phyloP scores from a whole-genome alignment of 1,284 basidiomycete genomes.

The Cutaneotrichosporon sp. region DNA sequence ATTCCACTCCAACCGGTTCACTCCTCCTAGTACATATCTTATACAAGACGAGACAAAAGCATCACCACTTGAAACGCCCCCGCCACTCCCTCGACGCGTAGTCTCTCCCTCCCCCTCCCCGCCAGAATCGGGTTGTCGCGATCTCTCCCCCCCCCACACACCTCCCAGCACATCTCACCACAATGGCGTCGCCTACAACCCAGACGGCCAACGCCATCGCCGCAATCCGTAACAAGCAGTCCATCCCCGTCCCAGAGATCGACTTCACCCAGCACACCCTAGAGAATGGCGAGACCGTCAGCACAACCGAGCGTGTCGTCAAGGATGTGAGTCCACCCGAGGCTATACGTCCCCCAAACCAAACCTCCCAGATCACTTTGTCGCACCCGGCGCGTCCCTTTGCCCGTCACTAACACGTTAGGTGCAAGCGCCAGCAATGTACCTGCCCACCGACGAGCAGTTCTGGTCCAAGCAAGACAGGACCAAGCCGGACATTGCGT shows the following conservation, averaged over 20 bases:
- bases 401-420: too few species aligned
- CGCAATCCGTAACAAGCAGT: conserved; percentile 39
- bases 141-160: too few species aligned
- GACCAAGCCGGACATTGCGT: conserved; percentile 89
- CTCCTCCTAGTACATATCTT: too few species aligned
- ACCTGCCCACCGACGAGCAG: conserved; percentile 82
- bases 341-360: too few species aligned
- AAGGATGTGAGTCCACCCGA: conserved; percentile 49
- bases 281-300: conserved; percentile 79
- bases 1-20: too few species aligned
- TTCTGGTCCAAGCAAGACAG: conserved; percentile 82
- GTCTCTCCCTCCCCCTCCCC: too few species aligned
- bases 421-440: conserved; percentile 94
- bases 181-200: conserved; percentile 38
- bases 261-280: conserved; percentile 86
- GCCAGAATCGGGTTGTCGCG: too few species aligned
- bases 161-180: not conserved
- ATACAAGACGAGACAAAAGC: too few species aligned
- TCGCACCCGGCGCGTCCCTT: too few species aligned
- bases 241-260: conserved; percentile 59
- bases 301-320: conserved; percentile 51
- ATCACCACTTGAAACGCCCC: too few species aligned
- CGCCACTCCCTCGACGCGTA: too few species aligned
- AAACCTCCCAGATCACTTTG: too few species aligned
- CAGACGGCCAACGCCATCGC: conserved; percentile 46